Percentiles rank a stretch among this genome's conserved stretches.
phyloP scores from a whole-genome alignment of 164 flowering plant species.

The Warburgia ugandensis region DNA sequence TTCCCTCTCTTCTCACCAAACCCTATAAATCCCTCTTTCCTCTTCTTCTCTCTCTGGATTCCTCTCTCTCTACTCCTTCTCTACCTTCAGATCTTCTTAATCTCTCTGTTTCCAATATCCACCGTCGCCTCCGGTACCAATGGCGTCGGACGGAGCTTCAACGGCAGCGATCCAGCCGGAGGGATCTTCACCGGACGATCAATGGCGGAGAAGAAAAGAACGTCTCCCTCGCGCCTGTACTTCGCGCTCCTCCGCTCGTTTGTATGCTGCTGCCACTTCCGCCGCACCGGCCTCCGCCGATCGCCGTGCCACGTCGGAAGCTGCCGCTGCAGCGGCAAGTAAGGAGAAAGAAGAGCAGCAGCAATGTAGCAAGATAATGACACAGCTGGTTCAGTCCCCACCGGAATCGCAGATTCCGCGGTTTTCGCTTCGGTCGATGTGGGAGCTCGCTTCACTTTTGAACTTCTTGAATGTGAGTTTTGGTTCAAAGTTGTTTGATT shows the following conservation, averaged over 20 bases:
- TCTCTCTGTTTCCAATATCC: background rate
- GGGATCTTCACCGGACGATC: conserved; percentile 14
- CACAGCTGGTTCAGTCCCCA: conserved; percentile 50
- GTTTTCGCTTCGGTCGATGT: conserved; percentile 83
- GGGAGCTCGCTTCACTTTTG: conserved; percentile 86
- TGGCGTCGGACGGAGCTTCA: conserved; percentile 21
- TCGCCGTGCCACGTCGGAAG: conserved; percentile 14
- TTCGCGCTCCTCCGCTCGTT: conserved; percentile 49
- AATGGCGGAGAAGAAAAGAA: conserved; percentile 30
- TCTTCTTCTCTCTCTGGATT: background rate
- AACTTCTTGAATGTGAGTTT: conserved; percentile 80
- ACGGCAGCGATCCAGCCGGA: conserved; percentile 20
- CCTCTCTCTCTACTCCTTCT: background rate
- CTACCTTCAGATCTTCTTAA: conserved; percentile 6
- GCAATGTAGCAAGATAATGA: conserved; percentile 61
- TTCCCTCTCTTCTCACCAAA: background rate
- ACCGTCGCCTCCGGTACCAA: background rate
- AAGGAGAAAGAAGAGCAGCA: conserved; percentile 17
- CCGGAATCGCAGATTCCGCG: conserved; percentile 65
- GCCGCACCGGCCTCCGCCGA: conserved; percentile 11
- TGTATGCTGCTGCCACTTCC: conserved; percentile 27
- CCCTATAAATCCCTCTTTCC: background rate
- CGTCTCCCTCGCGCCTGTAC: conserved; percentile 91
- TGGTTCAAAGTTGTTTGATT: background rate
- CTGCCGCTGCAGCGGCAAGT: conserved; percentile 17